These are phyloP conservation scores for Nothophytophthora sp. DNA, from an alignment of 352 stramenopile species.

Conservation along the genomic window DNA sequence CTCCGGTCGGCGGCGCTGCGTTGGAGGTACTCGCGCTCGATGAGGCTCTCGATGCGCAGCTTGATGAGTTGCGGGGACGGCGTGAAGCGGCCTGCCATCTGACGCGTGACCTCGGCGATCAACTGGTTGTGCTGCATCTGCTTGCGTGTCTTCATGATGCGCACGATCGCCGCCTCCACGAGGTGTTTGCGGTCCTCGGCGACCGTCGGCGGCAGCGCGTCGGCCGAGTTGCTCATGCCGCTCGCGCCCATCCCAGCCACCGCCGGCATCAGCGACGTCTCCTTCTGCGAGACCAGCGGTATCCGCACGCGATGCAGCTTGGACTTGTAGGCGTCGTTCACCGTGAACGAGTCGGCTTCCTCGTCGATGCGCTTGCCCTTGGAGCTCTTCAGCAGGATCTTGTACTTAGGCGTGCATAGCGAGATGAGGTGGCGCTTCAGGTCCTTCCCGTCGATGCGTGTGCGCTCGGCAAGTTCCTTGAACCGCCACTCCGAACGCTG, in stretches of 20 bases:
- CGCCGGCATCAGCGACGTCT: conserved; percentile 56
- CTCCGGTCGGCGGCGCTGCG: conserved; percentile 91
- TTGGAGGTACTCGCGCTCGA: conserved; percentile 99
- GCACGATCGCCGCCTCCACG: conserved; percentile 93
- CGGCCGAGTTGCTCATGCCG: conserved; percentile 41
- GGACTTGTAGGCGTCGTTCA: conserved; percentile 95
- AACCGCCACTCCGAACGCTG: conserved; percentile 74
- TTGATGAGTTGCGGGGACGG: conserved; percentile 97
- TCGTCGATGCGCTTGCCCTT: conserved; percentile 97
- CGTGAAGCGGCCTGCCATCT: conserved; percentile 92
- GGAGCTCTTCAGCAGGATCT: conserved; percentile 97
- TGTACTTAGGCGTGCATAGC: conserved; percentile 97
- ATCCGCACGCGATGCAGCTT: conserved; percentile 91
- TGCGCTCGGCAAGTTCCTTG: conserved; percentile 90
- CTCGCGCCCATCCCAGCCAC: too few relatives aligned
- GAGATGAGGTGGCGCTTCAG: conserved; percentile 96
- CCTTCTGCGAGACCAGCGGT: conserved; percentile 84
- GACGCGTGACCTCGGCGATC: conserved; percentile 89
- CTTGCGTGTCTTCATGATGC: conserved; percentile 96
- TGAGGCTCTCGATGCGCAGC: conserved; percentile 98
- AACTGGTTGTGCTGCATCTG: conserved; percentile 92
- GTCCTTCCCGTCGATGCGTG: conserved; percentile 88
- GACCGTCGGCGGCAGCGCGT: conserved; percentile 89
- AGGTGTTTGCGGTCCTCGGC: conserved; percentile 97
- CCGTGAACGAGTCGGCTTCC: conserved; percentile 93